phyloP scores from a whole-genome alignment of 169 alveolate species.

The Theileria annulata region DNA sequence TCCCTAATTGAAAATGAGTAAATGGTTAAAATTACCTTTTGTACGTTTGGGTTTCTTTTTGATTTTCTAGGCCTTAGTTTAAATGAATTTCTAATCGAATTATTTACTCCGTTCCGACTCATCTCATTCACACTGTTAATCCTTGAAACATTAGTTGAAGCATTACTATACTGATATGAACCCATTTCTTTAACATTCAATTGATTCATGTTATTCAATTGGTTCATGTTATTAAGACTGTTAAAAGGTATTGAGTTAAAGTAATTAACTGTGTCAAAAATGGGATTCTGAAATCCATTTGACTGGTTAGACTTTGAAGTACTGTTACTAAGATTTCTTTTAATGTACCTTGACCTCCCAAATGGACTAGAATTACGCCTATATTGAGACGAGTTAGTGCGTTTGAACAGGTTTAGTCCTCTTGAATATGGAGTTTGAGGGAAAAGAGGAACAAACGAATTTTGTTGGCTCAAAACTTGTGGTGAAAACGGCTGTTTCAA shows the following conservation, averaged over 20 bases:
- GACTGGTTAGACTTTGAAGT: slow-evolving; percentile 8
- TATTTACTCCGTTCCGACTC: neutral
- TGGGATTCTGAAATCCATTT: neutral
- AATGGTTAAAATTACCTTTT: slow-evolving; percentile 1
- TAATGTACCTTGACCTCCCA: neutral
- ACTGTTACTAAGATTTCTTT: neutral
- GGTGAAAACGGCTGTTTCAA: slow-evolving; percentile 4
- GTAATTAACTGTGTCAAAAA: neutral
- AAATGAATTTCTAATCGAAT: neutral
- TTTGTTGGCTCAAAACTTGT: neutral
- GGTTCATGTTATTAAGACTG: neutral
- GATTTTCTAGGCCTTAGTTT: slow-evolving; percentile 19
- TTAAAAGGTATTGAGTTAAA: neutral
- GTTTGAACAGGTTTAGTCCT: neutral
- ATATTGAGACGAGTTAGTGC: neutral
- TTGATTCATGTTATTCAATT: no score
- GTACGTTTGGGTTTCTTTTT: slow-evolving; percentile 21
- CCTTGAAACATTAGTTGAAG: slow-evolving; percentile 1
- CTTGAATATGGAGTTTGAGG: neutral
- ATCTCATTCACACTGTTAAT: neutral
- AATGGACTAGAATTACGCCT: neutral
- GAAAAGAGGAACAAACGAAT: neutral
- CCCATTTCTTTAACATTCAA: neutral
- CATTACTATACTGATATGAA: neutral
- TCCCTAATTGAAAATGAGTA: neutral